Conservation (phyloP, 2,329 filamentous ascomycete genomes). For the Colletotrichum sp. region DNA sequence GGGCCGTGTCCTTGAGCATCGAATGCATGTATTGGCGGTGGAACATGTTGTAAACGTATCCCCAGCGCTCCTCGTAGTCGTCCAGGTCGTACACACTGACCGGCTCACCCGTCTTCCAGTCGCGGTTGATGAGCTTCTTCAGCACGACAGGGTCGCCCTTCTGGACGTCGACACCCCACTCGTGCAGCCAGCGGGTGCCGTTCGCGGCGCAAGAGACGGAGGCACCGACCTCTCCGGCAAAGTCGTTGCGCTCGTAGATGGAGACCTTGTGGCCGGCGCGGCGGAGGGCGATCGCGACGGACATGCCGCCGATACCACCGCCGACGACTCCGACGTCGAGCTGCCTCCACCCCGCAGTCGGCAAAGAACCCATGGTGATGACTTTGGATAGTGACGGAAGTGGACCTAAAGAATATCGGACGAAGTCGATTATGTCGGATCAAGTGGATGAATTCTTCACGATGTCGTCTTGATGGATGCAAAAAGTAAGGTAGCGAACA, state of each 20-base stretch:
- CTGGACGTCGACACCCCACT: slow-evolving; percentile 69
- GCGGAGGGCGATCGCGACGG: slow-evolving; percentile 49
- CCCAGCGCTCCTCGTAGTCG: slow-evolving; percentile 71
- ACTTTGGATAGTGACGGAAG: not conserved
- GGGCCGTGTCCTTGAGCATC: slow-evolving; percentile 67
- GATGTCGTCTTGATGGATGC: not conserved
- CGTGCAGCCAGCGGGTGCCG: slow-evolving; percentile 71
- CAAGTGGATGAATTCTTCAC: not conserved
- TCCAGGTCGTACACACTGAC: slow-evolving; percentile 67
- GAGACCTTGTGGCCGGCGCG: slow-evolving; percentile 55
- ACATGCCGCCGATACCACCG: slow-evolving; percentile 54
- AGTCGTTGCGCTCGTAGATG: slow-evolving; percentile 71
- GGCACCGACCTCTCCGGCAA: slow-evolving; percentile 70
- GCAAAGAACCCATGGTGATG: slow-evolving; percentile 8
- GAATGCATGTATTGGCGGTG: slow-evolving; percentile 72
- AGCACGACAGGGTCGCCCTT: slow-evolving; percentile 71
- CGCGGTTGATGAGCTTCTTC: slow-evolving; percentile 69
- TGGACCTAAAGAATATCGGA: not conserved
- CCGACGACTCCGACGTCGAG: slow-evolving; percentile 51
- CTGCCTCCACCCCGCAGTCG: slow-evolving; percentile 42
- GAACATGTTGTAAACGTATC: slow-evolving; percentile 72
- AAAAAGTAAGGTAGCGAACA: not conserved
- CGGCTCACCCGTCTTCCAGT: slow-evolving; percentile 73
- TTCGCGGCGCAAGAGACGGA: slow-evolving; percentile 74
- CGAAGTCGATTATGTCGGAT: not conserved